Percentiles rank a stretch among this genome's conserved stretches.
phyloP scores from a whole-genome alignment of 352 stramenopile species.

The Globisporangium emineosum region DNA sequence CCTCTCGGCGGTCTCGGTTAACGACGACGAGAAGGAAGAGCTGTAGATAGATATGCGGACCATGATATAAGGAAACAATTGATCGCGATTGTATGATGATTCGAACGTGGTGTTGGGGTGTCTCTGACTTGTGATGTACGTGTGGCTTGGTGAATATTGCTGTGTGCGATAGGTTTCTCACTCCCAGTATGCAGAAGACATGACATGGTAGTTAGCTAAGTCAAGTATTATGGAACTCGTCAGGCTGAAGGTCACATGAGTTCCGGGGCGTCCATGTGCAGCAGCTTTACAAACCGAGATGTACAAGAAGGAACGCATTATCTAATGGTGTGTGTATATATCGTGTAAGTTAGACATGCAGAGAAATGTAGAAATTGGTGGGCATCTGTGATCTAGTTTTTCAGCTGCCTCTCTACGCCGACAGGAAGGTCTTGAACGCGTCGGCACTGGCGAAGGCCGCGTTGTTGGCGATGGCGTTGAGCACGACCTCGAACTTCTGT shows the following conservation, averaged over 20 bases:
- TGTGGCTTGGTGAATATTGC: too few relatives aligned
- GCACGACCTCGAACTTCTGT: slow-evolving; percentile 50
- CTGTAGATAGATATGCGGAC: slow-evolving; percentile 14
- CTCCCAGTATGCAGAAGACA: too few relatives aligned
- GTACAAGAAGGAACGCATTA: too few relatives aligned
- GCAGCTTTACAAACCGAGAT: too few relatives aligned
- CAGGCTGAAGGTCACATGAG: too few relatives aligned
- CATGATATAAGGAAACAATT: slow-evolving; percentile 1
- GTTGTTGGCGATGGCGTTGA: slow-evolving; percentile 68
- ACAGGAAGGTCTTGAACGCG: slow-evolving; percentile 59
- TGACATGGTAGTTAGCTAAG: too few relatives aligned
- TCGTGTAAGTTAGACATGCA: slow-evolving; percentile 7
- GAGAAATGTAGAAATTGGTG: not conserved
- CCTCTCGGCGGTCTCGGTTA: slow-evolving; percentile 33
- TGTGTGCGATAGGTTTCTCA: too few relatives aligned
- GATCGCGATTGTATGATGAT: not conserved
- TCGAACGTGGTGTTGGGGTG: too few relatives aligned
- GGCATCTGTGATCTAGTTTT: not conserved
- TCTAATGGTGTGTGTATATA: not conserved
- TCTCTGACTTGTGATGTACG: too few relatives aligned
- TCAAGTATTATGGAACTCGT: too few relatives aligned
- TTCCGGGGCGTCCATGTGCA: too few relatives aligned
- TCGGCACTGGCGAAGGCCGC: slow-evolving; percentile 35
- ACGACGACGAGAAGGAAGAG: slow-evolving; percentile 34
- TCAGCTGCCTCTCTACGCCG: slow-evolving; percentile 2